Percentiles rank a stretch among this genome's conserved stretches.
phyloP scores from a whole-genome alignment of 495 filamentous ascomycete species.

The Delitschia confertaspora region DNA sequence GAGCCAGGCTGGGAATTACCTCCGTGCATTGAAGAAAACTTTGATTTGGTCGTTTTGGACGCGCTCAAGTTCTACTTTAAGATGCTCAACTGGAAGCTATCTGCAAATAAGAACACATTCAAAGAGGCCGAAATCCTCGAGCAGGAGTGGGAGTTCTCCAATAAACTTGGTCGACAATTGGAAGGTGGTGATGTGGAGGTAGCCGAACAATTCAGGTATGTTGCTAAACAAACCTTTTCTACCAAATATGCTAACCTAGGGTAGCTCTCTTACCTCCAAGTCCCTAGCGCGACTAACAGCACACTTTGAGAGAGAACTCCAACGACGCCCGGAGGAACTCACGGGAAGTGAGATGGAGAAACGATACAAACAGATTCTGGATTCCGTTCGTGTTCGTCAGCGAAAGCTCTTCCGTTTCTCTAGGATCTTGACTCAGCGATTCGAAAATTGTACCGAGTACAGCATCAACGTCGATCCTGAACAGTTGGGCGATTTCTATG shows the following conservation, averaged over 20 bases:
- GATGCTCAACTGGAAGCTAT: constrained; percentile 92
- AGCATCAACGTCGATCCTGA: constrained; percentile 62
- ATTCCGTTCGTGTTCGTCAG: constrained; percentile 91
- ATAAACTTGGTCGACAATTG: constrained; percentile 78
- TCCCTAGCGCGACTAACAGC: constrained; percentile 76
- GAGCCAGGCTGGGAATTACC: constrained; percentile 93
- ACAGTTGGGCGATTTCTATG: constrained; percentile 62
- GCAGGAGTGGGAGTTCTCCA: constrained; percentile 94
- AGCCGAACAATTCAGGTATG: constrained; percentile 89
- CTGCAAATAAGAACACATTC: constrained; percentile 97
- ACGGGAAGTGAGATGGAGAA: constrained; percentile 79
- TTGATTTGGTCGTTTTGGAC: constrained; percentile 90
- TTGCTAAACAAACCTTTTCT: background rate
- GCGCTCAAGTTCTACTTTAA: constrained; percentile 96
- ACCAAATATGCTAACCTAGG: constrained; percentile 22
- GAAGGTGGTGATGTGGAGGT: constrained; percentile 93
- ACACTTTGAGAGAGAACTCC: constrained; percentile 86
- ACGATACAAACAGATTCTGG: constrained; percentile 86
- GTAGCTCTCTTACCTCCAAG: constrained; percentile 78
- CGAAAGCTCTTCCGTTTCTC: constrained; percentile 81
- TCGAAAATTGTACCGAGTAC: constrained; percentile 94
- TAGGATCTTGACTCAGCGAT: constrained; percentile 77
- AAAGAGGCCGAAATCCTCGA: constrained; percentile 96
- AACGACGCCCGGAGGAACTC: constrained; percentile 70
- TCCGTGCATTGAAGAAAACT: constrained; percentile 92